These are phyloP conservation scores for Ilex asprella DNA, from an alignment of 257 asterid genomes.

Conservation along the genomic window DNA sequence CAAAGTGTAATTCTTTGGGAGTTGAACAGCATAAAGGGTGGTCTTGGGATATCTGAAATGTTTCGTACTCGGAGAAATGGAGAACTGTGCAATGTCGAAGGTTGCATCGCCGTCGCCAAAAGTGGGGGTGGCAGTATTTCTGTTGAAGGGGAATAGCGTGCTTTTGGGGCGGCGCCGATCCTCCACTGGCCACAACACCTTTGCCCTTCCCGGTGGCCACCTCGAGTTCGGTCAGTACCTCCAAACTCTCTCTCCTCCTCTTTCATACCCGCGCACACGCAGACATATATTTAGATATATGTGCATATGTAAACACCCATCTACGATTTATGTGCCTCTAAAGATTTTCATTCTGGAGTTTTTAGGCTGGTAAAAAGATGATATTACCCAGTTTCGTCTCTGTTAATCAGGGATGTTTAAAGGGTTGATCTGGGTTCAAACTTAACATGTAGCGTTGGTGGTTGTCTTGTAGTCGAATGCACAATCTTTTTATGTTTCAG, in stretches of 20 bases:
- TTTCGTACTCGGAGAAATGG: too few relatives aligned
- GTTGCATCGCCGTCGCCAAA: slow-evolving; percentile 20
- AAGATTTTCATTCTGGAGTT: background rate
- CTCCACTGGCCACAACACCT: slow-evolving; percentile 41
- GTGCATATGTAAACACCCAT: background rate
- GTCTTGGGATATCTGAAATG: too few relatives aligned
- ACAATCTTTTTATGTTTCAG: too few relatives aligned
- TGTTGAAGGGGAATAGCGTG: slow-evolving; percentile 39
- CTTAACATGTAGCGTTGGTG: too few relatives aligned
- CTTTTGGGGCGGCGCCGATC: slow-evolving; percentile 57
- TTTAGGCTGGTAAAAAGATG: background rate
- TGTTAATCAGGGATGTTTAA: too few relatives aligned
- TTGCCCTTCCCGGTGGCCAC: slow-evolving; percentile 65
- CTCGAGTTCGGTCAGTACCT: slow-evolving; percentile 48
- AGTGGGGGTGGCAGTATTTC: slow-evolving; percentile 58
- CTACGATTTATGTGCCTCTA: background rate
- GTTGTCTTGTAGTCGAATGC: too few relatives aligned
- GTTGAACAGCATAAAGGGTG: too few relatives aligned
- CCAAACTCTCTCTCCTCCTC: background rate
- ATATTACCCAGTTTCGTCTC: too few relatives aligned
- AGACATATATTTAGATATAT: background rate
- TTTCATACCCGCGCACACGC: too few relatives aligned
- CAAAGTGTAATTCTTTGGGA: too few relatives aligned
- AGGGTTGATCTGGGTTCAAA: too few relatives aligned
- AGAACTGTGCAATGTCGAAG: too few relatives aligned